Evolutionary conservation across 2,329 filamentous ascomycete species (phyloP).

Genomic region (Penicillium griseofulvum): DNA sequence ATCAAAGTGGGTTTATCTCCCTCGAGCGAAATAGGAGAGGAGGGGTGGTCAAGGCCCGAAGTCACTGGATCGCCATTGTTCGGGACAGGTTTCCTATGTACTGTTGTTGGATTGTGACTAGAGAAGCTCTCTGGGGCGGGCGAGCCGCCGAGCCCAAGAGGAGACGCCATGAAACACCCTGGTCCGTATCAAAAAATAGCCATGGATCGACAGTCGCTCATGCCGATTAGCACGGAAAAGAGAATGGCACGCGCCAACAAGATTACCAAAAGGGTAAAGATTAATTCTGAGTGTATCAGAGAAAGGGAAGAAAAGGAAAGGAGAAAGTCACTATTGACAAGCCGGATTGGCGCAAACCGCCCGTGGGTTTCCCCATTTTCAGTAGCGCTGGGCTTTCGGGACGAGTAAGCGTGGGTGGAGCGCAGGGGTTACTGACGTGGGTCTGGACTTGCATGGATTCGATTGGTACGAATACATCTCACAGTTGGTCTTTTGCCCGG

Average conservation of each 20-base stretch:
- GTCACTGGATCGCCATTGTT: slow-evolving; percentile 45
- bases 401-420: slow-evolving; percentile 13
- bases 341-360: slow-evolving; percentile 20
- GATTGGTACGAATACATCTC: slow-evolving; percentile 19
- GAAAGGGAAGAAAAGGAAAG: slow-evolving; percentile 6
- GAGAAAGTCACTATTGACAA: slow-evolving; percentile 10
- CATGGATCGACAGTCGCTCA: slow-evolving; percentile 25
- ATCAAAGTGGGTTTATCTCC: slow-evolving; percentile 23
- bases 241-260: slow-evolving; percentile 17
- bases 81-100: slow-evolving; percentile 57
- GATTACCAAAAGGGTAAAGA: slow-evolving; percentile 23
- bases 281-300: slow-evolving; percentile 13
- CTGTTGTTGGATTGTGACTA: slow-evolving; percentile 32
- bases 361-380: slow-evolving; percentile 18
- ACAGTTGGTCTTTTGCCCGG: slow-evolving; percentile 15
- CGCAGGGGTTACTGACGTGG: slow-evolving; percentile 13
- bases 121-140: slow-evolving; percentile 17
- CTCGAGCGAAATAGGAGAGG: slow-evolving; percentile 26
- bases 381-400: slow-evolving; percentile 13
- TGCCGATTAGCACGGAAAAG: slow-evolving; percentile 21
- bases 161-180: slow-evolving; percentile 23
- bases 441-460: slow-evolving; percentile 13
- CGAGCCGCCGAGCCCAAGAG: slow-evolving; percentile 15
- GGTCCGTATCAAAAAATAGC: slow-evolving; percentile 25
- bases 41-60: slow-evolving; percentile 21